Base-by-base conservation (phyloP, 176 grass and related monocot genomes). In the Oryza glaberrima region DNA sequence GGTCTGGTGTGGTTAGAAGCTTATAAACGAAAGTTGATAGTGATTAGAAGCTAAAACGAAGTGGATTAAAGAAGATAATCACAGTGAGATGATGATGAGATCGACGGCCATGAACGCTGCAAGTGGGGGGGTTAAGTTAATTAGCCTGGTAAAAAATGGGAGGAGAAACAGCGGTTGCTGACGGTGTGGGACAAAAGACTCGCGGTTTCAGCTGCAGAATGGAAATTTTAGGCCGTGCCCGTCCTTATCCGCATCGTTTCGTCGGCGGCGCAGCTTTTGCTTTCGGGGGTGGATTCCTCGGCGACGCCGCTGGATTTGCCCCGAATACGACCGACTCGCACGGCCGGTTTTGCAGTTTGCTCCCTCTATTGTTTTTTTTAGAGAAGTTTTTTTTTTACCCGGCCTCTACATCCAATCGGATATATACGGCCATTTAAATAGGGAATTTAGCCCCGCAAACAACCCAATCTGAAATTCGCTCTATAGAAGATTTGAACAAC, bases 171-270 rank as follows among this genome's bases (percentile, higher is more conserved):
- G 17, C 65, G 17, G 9, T 63, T 10, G 69, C 4, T n/a, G 72
- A 6, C 58, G 60, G 30, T 32, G 35, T 65, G 40, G 40, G 1
- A 17, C 32, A 7, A n/a, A n/a, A 61, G 6, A 36, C 4, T 51
- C 41, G 72, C 30, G 16, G 72, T 73, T 73, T 48, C 35, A 7
- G 58, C 58, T 11, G 58, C 58, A 38, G 17, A 6, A 38, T 38
- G 36, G 8, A 0, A 54, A 19, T 5, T 19, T 5, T 19, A 17
- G 61, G 26, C 44, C 1, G 34, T 17, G 40, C 1, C 20, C 45
- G 52, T 85, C 83, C 74, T 85, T 70, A 78, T 85, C 83, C 75
- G 11, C 28, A 26, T 44, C 43, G 43, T 65, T 73, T 44, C 41
- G 41, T 65, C 82, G 63, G 51, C 51, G 15, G 51, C 51, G 47